These are phyloP conservation scores for Artemisia argyi DNA, from an alignment of 129 eudicot genomes.

Conservation along the genomic window DNA sequence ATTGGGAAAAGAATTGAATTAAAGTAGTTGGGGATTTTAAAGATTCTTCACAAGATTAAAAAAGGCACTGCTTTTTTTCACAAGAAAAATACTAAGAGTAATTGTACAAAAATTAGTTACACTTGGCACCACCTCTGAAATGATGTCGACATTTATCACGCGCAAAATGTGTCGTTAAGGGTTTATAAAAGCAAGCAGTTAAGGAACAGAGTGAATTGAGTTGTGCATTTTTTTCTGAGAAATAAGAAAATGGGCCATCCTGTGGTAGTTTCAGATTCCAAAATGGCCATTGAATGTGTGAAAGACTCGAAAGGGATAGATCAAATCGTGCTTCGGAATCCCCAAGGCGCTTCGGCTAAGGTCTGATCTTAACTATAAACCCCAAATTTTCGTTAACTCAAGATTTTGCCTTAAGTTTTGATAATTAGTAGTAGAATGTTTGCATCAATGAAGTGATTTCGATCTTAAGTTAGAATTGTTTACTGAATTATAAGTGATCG, in stretches of 20 bases:
- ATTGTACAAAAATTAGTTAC: slow-evolving; percentile 21
- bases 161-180: slow-evolving; percentile 17
- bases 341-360: slow-evolving; percentile 65
- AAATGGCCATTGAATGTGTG: slow-evolving; percentile 36
- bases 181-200: slow-evolving; percentile 25
- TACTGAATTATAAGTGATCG: not conserved
- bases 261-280: slow-evolving; percentile 37
- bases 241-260: slow-evolving; percentile 46
- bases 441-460: slow-evolving; percentile 2
- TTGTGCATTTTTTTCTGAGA: slow-evolving; percentile 14
- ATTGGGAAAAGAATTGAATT: slow-evolving; percentile 21
- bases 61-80: slow-evolving; percentile 23
- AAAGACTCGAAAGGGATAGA: slow-evolving; percentile 70
- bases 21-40: slow-evolving; percentile 23
- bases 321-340: slow-evolving; percentile 62
- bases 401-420: slow-evolving; percentile 12
- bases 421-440: not conserved
- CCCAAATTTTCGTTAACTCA: not conserved
- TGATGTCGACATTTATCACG: no score
- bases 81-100: slow-evolving; percentile 36
- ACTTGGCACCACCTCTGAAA: slow-evolving; percentile 31
- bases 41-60: slow-evolving; percentile 33
- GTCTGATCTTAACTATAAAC: slow-evolving; percentile 34
- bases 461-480: not conserved
- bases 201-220: slow-evolving; percentile 13